Evolutionary conservation across 2,329 filamentous ascomycete species (phyloP), one percentile per base, ranked within the genome.

Genomic region (Colletotrichum sp.): DNA sequence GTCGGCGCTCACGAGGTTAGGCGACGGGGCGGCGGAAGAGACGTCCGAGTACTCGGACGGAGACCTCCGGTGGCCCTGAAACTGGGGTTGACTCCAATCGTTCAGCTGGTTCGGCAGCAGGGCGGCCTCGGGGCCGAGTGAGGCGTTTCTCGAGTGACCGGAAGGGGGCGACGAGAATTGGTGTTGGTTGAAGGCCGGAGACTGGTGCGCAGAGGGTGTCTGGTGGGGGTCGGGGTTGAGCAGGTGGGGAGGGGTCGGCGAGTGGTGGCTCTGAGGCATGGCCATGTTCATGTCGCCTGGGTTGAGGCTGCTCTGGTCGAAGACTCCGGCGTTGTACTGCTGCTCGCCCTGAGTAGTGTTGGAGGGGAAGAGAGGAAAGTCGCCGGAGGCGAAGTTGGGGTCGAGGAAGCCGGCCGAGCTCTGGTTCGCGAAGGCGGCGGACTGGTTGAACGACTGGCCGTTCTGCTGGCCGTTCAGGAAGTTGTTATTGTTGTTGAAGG

Each of bases 41-140:
- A 98, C 93, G 79, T 98, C 96, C 4, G 96, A 98, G 81, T 94
- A 95, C 80, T 98, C 96, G n/a, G 96, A 98, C 1, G 95, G 94
- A 48, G 92, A 93, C 81, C 96, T 92, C 79, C 96, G 91, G 82
- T 98, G 96, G n/a, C 91, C 89, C 79, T 95, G 93, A 81, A 98
- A 98, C 75, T 91, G 89, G 16, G 87, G 84, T 72, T 88, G 87
- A 57, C 79, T 87, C 90, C 90, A 92, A 75, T 92, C 90, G 69
- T 79, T 80, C 64, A 88, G 79, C 78, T 91, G 90, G n/a, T 84
- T 86, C 4, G 86, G 87, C 32, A 91, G 83, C n/a, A 92, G 83
- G 3, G 91, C 90, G 8, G 90, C 88, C 80, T 91, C 89, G 3
- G 90, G 90, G 1, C 89, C 89, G 3, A 92, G 86, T 6, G 91